Evolutionary conservation across 148 eudicot species (phyloP).

Genomic region (Persicaria tinctoria): DNA sequence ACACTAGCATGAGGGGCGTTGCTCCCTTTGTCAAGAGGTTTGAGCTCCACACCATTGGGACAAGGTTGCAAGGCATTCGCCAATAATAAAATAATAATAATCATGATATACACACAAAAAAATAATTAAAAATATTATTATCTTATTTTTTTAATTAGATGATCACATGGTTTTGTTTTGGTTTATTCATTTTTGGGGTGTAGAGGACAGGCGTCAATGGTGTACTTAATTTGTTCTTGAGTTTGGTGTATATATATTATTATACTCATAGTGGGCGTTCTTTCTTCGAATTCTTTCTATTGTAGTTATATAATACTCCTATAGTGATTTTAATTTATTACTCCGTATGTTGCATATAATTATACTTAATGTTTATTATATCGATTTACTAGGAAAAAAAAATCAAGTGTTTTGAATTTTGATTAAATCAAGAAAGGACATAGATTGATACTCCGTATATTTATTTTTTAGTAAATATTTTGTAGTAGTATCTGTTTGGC

Average conservation of each 20-base stretch:
- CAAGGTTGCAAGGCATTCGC: slow-evolving; percentile 35
- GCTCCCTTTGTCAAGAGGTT: slow-evolving; percentile 54
- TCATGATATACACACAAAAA: neutral
- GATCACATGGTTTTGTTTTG: neutral
- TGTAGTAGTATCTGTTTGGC: neutral
- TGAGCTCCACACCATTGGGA: slow-evolving; percentile 54
- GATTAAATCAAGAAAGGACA: neutral
- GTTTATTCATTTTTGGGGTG: neutral
- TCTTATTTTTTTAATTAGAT: neutral
- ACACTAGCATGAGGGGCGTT: slow-evolving; percentile 36
- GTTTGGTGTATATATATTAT: neutral
- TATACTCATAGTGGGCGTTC: neutral
- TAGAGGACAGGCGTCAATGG: neutral
- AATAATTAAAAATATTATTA: neutral
- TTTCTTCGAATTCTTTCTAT: neutral
- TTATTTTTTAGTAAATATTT: neutral
- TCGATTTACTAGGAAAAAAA: too few relatives aligned
- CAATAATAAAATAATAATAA: slow-evolving; percentile 20
- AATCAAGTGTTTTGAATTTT: neutral
- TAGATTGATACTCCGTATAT: neutral
- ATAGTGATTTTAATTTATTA: neutral
- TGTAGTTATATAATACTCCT: neutral
- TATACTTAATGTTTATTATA: neutral
- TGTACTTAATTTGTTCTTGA: neutral
- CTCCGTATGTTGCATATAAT: neutral